Conservation (phyloP, 2,329 filamentous ascomycete species). For the Cladophialophora chaetospira region DNA sequence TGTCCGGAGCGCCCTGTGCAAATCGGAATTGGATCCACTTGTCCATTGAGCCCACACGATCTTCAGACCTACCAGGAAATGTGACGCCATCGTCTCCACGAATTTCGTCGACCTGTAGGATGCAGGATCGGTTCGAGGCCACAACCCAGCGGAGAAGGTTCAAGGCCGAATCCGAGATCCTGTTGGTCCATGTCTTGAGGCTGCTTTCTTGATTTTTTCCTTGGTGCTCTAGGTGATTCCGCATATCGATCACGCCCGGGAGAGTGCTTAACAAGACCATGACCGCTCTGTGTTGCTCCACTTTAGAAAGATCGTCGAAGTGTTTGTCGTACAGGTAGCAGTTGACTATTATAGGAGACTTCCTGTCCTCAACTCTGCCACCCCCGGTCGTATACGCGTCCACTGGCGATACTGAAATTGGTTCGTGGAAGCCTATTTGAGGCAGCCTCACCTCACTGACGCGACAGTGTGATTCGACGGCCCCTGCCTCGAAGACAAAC, state of each 20-base stretch:
- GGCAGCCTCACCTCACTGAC: slow-evolving; percentile 18
- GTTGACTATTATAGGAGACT: not conserved
- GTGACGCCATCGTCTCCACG: slow-evolving; percentile 24
- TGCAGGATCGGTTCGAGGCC: slow-evolving; percentile 84
- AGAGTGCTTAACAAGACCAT: slow-evolving; percentile 43
- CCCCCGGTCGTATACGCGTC: too few species aligned
- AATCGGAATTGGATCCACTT: slow-evolving; percentile 81
- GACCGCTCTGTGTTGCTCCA: slow-evolving; percentile 38
- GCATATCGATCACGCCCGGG: slow-evolving; percentile 45
- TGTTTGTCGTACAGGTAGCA: slow-evolving; percentile 41
- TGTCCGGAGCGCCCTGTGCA: slow-evolving; percentile 84
- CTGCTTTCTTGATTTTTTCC: slow-evolving; percentile 41
- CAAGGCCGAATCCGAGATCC: slow-evolving; percentile 66
- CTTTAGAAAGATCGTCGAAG: slow-evolving; percentile 42
- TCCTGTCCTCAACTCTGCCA: too few species aligned
- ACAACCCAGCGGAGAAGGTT: slow-evolving; percentile 82
- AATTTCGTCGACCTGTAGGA: slow-evolving; percentile 68
- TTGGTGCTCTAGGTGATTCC: slow-evolving; percentile 45
- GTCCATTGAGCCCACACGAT: slow-evolving; percentile 64
- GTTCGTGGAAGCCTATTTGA: slow-evolving; percentile 13
- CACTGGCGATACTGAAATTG: slow-evolving; percentile 7
- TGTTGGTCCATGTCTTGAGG: slow-evolving; percentile 58
- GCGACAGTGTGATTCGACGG: slow-evolving; percentile 11
- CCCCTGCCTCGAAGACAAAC: slow-evolving; percentile 12
- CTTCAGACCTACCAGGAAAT: slow-evolving; percentile 32